Evolutionary conservation across 2,329 filamentous ascomycete genomes (phyloP), one percentile per base, ranked within the genome.

Genomic region (Orbilia blumenaviensis): DNA sequence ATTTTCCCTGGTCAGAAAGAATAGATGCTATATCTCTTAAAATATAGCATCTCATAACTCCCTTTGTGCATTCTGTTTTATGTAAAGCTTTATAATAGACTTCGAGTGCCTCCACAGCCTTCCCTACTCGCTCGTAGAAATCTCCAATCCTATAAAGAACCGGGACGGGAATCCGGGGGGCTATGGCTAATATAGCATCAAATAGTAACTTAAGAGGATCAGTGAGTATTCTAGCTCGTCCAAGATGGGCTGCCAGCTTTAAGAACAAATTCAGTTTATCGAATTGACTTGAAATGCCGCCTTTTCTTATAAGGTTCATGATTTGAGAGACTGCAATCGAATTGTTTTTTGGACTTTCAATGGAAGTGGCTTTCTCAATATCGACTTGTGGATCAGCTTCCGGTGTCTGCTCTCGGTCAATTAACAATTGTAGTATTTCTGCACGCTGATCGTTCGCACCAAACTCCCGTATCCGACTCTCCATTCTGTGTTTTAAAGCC

Each of bases 131-230:
- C 2, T 21, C 1, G 14, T 36, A 56, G 23, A 36, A 56, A 6
- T 14, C 3, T 9, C 27, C 50, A 6, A 56, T 34, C 1, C 34
- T 4, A 12, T 9, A n/a, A 8, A 56, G 29, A 0, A 56, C 29
- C 0, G 27, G n/a, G 7, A 14, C 50, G 2, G 50, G n/a, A 3
- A 56, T 36, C 14, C 23, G 34, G 9, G 21, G 9, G 7, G 50
- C 27, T 8, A 36, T 21, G 1, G n/a, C 12, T 9, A 56, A 21
- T 9, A 56, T 34, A 34, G 29, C n/a, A 10, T 36, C 29, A 5
- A 56, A 56, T 9, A 56, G 14, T 36, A 56, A 36, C 18, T n/a
- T 56, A 2, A 56, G 32, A 36, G 50, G 50, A n/a, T 56, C 50
- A 6, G 1, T 32, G 2, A 56, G 1, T 1, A n/a, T 5, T 9